Evolutionary conservation across 2,329 filamentous ascomycete genomes (phyloP), one percentile per base, ranked within the genome.

Genomic region (Xylariaceae sp.): DNA sequence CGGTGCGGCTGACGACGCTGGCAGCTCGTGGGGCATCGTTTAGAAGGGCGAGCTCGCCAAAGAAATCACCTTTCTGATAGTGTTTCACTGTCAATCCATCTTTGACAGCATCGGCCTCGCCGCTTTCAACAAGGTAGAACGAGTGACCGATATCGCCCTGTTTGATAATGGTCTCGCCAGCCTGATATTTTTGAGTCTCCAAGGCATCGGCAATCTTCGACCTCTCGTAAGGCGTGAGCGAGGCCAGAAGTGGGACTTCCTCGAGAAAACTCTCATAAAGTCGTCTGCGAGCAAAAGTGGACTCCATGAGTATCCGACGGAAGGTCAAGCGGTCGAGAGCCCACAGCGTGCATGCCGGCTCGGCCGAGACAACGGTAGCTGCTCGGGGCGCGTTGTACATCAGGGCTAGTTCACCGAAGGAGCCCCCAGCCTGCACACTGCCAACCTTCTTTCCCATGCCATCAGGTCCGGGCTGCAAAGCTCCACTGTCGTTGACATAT

Each of bases 341-440:
- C 92, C 92, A 98, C 8, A 98, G 74, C 3, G 84, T 89, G 56
- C 85, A 89, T 23, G 76, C 69, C 3, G 82, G 62, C 55, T 94
- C 86, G 9, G 83, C 81, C 19, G 87, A 94, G 45, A 94, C 77
- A 44, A 98, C 87, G 0, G 92, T 97, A 3, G 92, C 92, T 29
- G 92, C 92, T 57, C 92, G 87, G 17, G 92, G 92, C 15, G 92
- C 88, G 57, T 97, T 96, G 70, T 98, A 97, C 92, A 98, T 97
- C 55, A 98, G 73, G 9, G 92, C 92, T 40, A 98, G 74, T 68
- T 98, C 92, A 54, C 92, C 92, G 63, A 98, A 98, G 3, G 88
- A 95, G 45, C 89, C 89, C 34, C 92, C 92, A 3, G 88, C 78
- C 31, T 86, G 83, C 41, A 94, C 94, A 26, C 74, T 81, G 53